Percentiles rank a stretch among this genome's conserved stretches.
phyloP scores from a whole-genome alignment of 768 basidiomycete species.

The Boletus eberwhitei region DNA sequence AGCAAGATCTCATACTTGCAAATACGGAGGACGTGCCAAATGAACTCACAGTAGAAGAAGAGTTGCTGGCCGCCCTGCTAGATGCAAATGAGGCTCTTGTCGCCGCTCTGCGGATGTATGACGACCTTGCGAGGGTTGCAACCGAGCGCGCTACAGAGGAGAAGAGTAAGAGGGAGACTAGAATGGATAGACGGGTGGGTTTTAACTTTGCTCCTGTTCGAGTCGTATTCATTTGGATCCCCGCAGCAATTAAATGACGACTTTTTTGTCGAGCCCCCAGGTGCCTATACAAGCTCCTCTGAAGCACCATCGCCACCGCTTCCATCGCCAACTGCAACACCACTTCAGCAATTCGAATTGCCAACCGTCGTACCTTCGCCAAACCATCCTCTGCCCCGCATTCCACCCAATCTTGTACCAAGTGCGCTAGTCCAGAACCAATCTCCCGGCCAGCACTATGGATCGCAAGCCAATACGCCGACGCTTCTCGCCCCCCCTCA shows the following conservation, averaged over 20 bases:
- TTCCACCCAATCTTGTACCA: conserved; percentile 30
- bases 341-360: conserved; percentile 32
- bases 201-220: conserved; percentile 20
- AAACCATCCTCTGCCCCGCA: conserved; percentile 39
- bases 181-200: conserved; percentile 62
- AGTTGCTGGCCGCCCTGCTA: conserved; percentile 68
- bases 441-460: conserved; percentile 15
- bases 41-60: conserved; percentile 69
- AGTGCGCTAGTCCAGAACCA: conserved; percentile 13
- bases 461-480: conserved; percentile 28
- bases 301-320: conserved; percentile 27
- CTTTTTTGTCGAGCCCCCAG: conserved; percentile 17
- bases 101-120: conserved; percentile 67
- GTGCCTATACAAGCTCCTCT: conserved; percentile 25
- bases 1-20: conserved; percentile 19
- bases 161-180: conserved; percentile 63
- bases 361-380: conserved; percentile 30
- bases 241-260: conserved; percentile 27
- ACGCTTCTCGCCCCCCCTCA: conserved; percentile 61
- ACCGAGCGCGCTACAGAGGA: conserved; percentile 56
- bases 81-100: conserved; percentile 70
- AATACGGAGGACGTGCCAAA: conserved; percentile 32
- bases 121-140: conserved; percentile 71
- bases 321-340: conserved; percentile 28
- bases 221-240: conserved; percentile 18